Conservation (phyloP, 305 asterid genomes). For the Andrographis paniculata region DNA sequence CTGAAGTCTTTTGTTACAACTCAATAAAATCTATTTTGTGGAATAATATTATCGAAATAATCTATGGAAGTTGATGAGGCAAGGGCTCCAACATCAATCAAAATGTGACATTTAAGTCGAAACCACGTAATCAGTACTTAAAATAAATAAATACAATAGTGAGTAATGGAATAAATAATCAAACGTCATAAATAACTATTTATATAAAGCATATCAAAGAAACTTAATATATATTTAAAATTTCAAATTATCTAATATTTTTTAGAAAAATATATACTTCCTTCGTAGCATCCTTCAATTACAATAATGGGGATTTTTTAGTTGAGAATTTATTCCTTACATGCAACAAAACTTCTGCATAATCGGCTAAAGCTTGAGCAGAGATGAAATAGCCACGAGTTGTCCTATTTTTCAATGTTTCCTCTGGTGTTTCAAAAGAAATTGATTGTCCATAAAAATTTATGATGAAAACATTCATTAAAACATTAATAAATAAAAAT, state of each 20-base stretch:
- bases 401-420: constrained; percentile 31
- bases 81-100: constrained; percentile 57
- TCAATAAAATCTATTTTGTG: constrained; percentile 51
- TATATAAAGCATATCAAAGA: too few relatives aligned
- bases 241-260: too few relatives aligned
- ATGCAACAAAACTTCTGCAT: constrained; percentile 47
- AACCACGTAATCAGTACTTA: constrained; percentile 80
- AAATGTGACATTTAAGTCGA: constrained; percentile 64
- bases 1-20: constrained; percentile 49
- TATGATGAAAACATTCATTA: constrained; percentile 33
- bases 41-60: constrained; percentile 49
- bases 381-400: constrained; percentile 53
- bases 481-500: too few relatives aligned
- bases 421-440: constrained; percentile 39
- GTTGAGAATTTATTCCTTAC: constrained; percentile 34
- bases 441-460: constrained; percentile 55
- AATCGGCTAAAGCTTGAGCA: constrained; percentile 76
- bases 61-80: constrained; percentile 79
- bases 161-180: too few relatives aligned
- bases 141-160: too few relatives aligned
- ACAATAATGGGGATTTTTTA: constrained; percentile 50
- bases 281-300: constrained; percentile 62
- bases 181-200: too few relatives aligned
- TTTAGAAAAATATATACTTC: constrained; percentile 32
- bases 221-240: too few relatives aligned